Base-by-base conservation (phyloP, 129 eudicot species). In the Flaveria brownii region DNA sequence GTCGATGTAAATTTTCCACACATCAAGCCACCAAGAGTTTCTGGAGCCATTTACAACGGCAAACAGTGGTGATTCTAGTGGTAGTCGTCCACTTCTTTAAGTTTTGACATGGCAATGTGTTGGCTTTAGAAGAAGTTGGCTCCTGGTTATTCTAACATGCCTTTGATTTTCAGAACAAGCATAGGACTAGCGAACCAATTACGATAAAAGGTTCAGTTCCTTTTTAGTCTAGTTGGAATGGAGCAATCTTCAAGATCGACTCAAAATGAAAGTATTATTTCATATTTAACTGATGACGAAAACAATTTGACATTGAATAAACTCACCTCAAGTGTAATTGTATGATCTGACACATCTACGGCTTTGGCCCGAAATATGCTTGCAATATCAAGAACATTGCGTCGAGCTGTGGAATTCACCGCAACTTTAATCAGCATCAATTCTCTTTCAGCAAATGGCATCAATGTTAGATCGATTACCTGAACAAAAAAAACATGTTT, bases 301-400 rank as follows among this genome's bases (percentile, higher is more conserved):
- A 36, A 36, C 41, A 36, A 36, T 5, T 36, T 36, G 7, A 36
- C 41, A 36, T 36, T 36, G 41, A 36, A 36, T 36, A 63, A 46
- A 23, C 25, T 66, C 57, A 91, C 96, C 96, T 93, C 96, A 67
- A 93, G 92, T 63, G 98, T 93, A 42, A 93, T 90, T 68, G 98
- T 93, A 74, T 93, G 98, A 83, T 93, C 98, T 1, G 98, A 93
- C 67, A 90, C 95, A 78, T 93, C 98, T 76, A 90, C 96, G 11
- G 98, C 91, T 83, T 88, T 93, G 45, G 98, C 98, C 83, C 96
- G 86, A 77, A 93, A 93, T 73, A 93, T 93, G 77, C 96, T 93
- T 39, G 98, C 96, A 79, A 93, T 90, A 81, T 93, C 98, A 61
- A 93, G 96, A 79, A 93, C 96, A 83, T 85, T 89, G 66, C 96